Conservation (phyloP, 2,329 filamentous ascomycete genomes). For the Pestalotiopsis fici region DNA sequence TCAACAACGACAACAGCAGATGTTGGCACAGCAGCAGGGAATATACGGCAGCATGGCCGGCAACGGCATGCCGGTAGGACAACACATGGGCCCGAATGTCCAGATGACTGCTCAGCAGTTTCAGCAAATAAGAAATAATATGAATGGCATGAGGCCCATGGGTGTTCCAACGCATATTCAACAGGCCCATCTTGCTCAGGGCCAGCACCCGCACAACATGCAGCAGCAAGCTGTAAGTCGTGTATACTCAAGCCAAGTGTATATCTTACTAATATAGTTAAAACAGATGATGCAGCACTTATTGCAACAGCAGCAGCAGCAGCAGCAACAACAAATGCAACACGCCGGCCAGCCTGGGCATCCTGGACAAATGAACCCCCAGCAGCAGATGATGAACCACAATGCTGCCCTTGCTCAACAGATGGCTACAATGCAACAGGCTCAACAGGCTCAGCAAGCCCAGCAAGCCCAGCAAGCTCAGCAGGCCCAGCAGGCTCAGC, state of each 20-base stretch:
- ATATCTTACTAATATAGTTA: neutral
- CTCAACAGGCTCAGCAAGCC: slow-evolving; percentile 39
- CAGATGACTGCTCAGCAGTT: slow-evolving; percentile 38
- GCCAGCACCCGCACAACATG: slow-evolving; percentile 24
- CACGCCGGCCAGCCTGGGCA: slow-evolving; percentile 34
- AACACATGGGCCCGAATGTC: slow-evolving; percentile 41
- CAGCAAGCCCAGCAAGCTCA: slow-evolving; percentile 41
- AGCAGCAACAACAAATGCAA: slow-evolving; percentile 41
- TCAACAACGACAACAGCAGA: slow-evolving; percentile 19
- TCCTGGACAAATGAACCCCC: slow-evolving; percentile 38
- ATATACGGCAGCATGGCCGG: slow-evolving; percentile 16
- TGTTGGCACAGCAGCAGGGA: slow-evolving; percentile 32
- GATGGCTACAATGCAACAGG: slow-evolving; percentile 27
- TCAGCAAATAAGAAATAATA: slow-evolving; percentile 32
- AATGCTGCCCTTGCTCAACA: slow-evolving; percentile 19
- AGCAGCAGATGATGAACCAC: slow-evolving; percentile 41
- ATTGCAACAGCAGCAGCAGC: slow-evolving; percentile 40
- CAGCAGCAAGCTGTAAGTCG: slow-evolving; percentile 17
- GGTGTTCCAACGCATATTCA: slow-evolving; percentile 45
- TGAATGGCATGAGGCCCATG: slow-evolving; percentile 35
- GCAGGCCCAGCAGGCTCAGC: slow-evolving; percentile 29
- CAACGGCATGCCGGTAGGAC: slow-evolving; percentile 38
- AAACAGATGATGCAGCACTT: slow-evolving; percentile 34
- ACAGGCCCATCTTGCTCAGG: slow-evolving; percentile 33
- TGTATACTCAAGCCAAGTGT: neutral